These are phyloP conservation scores for Alloascoidea hylecoeti DNA, from an alignment of 805 yeast species.

Conservation along the genomic window DNA sequence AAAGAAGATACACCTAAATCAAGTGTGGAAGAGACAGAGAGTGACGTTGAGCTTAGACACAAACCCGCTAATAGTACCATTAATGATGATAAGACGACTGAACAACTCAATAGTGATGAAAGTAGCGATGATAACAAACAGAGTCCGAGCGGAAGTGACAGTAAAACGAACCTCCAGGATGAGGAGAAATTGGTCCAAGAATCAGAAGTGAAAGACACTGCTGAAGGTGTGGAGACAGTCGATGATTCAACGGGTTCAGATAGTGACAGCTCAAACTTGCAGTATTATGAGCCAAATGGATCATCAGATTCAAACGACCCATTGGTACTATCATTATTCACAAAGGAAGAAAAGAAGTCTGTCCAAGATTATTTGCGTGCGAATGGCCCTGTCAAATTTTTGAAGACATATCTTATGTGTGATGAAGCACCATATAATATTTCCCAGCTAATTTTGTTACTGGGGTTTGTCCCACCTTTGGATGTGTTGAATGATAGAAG, in stretches of 20 bases:
- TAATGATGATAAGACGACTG: too few relatives aligned
- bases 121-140: too few relatives aligned
- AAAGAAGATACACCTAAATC: too few relatives aligned
- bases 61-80: too few relatives aligned
- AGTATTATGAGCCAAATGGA: background rate
- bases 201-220: background rate
- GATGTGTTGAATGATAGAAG: background rate
- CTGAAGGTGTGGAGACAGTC: background rate
- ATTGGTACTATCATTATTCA: conserved; percentile 3
- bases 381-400: conserved; percentile 44
- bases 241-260: background rate
- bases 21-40: too few relatives aligned
- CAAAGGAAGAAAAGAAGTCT: conserved; percentile 27
- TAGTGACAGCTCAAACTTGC: background rate
- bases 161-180: background rate
- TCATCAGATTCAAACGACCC: background rate
- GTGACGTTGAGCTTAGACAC: too few relatives aligned
- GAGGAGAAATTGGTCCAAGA: background rate
- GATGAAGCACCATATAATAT: conserved; percentile 20
- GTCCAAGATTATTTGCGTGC: conserved; percentile 41
- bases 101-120: too few relatives aligned
- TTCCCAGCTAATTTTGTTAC: background rate
- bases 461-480: background rate
- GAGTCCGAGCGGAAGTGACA: too few relatives aligned
- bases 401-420: conserved; percentile 47